These are phyloP conservation scores for Globisporangium takayamanum DNA, from an alignment of 352 stramenopile genomes.

Conservation along the genomic window DNA sequence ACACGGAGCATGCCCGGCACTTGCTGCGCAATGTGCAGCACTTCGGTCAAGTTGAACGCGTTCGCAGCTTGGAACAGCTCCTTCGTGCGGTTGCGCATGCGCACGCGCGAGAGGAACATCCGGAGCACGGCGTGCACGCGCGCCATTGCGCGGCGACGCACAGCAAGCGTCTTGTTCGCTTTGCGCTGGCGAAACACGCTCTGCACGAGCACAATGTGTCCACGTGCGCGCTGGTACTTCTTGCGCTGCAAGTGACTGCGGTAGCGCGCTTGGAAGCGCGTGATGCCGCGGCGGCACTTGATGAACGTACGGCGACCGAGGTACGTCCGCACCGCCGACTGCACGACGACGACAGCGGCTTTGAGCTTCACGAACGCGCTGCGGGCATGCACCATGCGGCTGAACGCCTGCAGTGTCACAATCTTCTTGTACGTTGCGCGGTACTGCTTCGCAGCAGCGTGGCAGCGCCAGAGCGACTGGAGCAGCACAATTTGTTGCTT, in stretches of 20 bases:
- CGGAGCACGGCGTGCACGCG: slow-evolving; percentile 64
- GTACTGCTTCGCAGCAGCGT: slow-evolving; percentile 51
- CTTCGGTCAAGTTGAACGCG: slow-evolving; percentile 67
- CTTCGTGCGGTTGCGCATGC: slow-evolving; percentile 75
- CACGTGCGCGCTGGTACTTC: slow-evolving; percentile 39
- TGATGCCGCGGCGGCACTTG: slow-evolving; percentile 48
- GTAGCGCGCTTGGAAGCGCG: slow-evolving; percentile 62
- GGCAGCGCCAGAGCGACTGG: slow-evolving; percentile 77
- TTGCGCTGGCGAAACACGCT: slow-evolving; percentile 64
- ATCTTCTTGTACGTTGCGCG: slow-evolving; percentile 50
- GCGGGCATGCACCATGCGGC: slow-evolving; percentile 54
- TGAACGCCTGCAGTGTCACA: slow-evolving; percentile 58
- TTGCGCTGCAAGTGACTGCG: slow-evolving; percentile 56
- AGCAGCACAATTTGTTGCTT: slow-evolving; percentile 53
- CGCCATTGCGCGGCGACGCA: slow-evolving; percentile 61
- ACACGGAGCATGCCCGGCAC: slow-evolving; percentile 76
- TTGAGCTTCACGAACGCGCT: slow-evolving; percentile 47
- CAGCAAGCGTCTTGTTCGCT: slow-evolving; percentile 32
- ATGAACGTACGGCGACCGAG: slow-evolving; percentile 61
- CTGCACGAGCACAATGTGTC: slow-evolving; percentile 68
- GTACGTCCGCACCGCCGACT: slow-evolving; percentile 65
- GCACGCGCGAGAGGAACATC: slow-evolving; percentile 75
- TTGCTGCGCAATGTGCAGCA: slow-evolving; percentile 79
- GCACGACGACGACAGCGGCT: slow-evolving; percentile 47
- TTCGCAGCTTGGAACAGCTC: slow-evolving; percentile 74